Base-by-base conservation (phyloP, 352 stramenopile genomes). In the Globisporangium spiculum region DNA sequence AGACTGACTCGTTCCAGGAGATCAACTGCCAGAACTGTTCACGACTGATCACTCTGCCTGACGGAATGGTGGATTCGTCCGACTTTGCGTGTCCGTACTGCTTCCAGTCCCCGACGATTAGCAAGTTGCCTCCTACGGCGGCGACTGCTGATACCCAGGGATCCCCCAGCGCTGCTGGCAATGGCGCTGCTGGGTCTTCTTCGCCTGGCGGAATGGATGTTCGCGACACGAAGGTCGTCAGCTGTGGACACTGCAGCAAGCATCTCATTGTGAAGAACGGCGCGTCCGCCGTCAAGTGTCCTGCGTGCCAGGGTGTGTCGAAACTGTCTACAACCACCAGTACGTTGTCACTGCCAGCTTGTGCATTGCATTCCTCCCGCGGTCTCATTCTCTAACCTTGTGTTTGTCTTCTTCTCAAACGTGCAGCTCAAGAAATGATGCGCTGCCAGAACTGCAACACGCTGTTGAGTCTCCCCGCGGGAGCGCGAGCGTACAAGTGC, bases 361-460 rank as follows among this genome's bases (percentile, higher is more conserved):
- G 30, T 5, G 59, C 20, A 2, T 61, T 44, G 34, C 12, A 14
- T 3, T 58, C 30, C 66, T 46, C 56, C 4, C n/a, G 9, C 10
- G 26, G 26, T 58, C 27, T 20, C 6, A 68, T 22, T 63, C 22
- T 69, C 48, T 84, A 60, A 71, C 41, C 9, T 66, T 26, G 5
- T 53, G 46, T 52, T 57, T 66, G 44, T 72, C 55, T 57, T 41
- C 5, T 24, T 34, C 16, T 58, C 10, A 20, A 71, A n/a, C 68
- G 32, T 61, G 44, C 18, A 94, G 84, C 86, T 1, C 86, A 94
- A 83, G 86, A 94, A 68, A 90, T 94, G 69, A 94, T 94, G 85
- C 84, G 86, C 18, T 96, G 89, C 73, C 84, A 89, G 60, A 94
- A 94, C 62, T 96, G 89, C 75, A 94, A 84, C 70, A 95, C 89